Evolutionary conservation across 78 protist genomes (phyloP), one percentile per base, ranked within the genome.

Genomic region (Ministeria vibrans): DNA sequence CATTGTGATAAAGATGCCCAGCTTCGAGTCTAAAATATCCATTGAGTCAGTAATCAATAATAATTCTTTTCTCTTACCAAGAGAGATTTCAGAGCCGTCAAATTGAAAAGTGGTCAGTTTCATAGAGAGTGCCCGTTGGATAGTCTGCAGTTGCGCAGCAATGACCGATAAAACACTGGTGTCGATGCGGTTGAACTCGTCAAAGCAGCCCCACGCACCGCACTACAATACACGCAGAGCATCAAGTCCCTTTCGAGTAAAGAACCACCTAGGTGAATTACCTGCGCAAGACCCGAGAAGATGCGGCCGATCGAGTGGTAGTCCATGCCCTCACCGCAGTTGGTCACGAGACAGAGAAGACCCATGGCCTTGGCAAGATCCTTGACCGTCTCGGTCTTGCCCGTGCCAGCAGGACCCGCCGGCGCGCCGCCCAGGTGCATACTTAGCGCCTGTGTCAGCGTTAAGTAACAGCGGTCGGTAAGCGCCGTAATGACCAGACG

Each of bases 201-300:
- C 97, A 68, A 95, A 92, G 87, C 98, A 95, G 53, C 98, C 98
- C 96, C 96, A 95, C 20, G 95, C 90, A n/a, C 98, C 98, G 20
- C n/a, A n/a, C n/a, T n/a, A n/a, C n/a, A n/a, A n/a, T n/a, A n/a
- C n/a, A n/a, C n/a, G n/a, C n/a, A n/a, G n/a, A n/a, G n/a, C n/a
- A n/a, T n/a, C n/a, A n/a, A n/a, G n/a, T n/a, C n/a, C n/a, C n/a
- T n/a, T n/a, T n/a, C n/a, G n/a, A n/a, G n/a, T n/a, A n/a, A n/a
- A n/a, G n/a, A n/a, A n/a, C n/a, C n/a, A n/a, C n/a, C n/a, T n/a
- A n/a, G n/a, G n/a, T n/a, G n/a, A n/a, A n/a, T n/a, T n/a, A 73
- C 30, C 78, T 92, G 94, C 51, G 62, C 83, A 11, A 87, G 84
- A 0, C 95, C 95, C 2, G 83, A 64, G 84, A 89, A 91, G 71